phyloP scores from a whole-genome alignment of 306 rosid species.

The Corylus americana region DNA sequence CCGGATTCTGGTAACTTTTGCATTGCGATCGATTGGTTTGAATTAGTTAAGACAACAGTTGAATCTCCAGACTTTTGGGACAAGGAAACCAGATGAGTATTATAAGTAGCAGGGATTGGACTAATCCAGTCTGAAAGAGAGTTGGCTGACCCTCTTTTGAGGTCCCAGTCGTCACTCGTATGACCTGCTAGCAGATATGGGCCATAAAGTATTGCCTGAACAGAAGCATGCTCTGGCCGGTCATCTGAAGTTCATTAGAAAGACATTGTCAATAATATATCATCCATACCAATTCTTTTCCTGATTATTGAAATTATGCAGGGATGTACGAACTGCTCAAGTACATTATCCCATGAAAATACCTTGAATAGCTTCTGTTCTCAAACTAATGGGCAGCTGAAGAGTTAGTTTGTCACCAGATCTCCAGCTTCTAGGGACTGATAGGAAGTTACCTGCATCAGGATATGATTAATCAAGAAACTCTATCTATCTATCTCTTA shows the following conservation, averaged over 20 bases:
- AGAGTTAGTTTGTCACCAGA: constrained; percentile 60
- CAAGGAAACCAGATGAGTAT: constrained; percentile 50
- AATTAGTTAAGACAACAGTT: constrained; percentile 46
- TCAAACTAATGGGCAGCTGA: constrained; percentile 61
- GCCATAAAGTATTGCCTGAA: constrained; percentile 78
- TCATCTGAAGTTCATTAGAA: constrained; percentile 64
- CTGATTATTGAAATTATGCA: not conserved
- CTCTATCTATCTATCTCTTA: not conserved
- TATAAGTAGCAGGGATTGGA: constrained; percentile 62
- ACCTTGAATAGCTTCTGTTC: constrained; percentile 81
- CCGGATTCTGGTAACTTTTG: constrained; percentile 49
- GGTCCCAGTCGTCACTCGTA: constrained; percentile 53
- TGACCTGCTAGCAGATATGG: constrained; percentile 76
- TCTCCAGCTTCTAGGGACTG: constrained; percentile 56
- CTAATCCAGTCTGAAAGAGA: constrained; percentile 58
- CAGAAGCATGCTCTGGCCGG: constrained; percentile 56
- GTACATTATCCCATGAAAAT: constrained; percentile 11
- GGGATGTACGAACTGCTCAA: not conserved
- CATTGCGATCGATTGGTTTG: constrained; percentile 56
- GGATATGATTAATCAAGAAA: not conserved
- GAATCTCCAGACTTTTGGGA: constrained; percentile 43
- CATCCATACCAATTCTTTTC: not conserved
- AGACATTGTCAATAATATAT: constrained; percentile 25
- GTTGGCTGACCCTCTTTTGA: constrained; percentile 35
- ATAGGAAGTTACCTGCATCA: constrained; percentile 61